These are phyloP conservation scores for Epichloe gansuensis DNA, from an alignment of 2,329 filamentous ascomycete genomes.

Conservation along the genomic window DNA sequence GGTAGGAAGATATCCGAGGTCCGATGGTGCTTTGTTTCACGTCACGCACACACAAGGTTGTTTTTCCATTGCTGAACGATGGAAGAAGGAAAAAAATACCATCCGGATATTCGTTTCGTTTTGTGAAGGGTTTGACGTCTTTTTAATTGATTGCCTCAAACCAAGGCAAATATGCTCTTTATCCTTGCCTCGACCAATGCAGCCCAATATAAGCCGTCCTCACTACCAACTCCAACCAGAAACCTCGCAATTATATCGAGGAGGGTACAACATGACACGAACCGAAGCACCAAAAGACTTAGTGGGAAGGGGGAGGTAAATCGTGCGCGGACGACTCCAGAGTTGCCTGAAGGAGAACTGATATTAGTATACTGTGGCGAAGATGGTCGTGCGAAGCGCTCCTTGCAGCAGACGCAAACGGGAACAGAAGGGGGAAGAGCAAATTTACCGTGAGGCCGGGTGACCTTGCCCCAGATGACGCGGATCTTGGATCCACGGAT, in stretches of 20 bases:
- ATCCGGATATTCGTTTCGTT: not conserved
- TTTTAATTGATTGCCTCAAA: constrained; percentile 44
- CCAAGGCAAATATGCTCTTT: constrained; percentile 36
- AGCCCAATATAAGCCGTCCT: constrained; percentile 50
- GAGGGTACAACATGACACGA: constrained; percentile 96
- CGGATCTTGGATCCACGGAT: constrained; percentile 96
- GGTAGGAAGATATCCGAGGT: not conserved
- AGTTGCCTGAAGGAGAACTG: constrained; percentile 59
- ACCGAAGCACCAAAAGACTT: constrained; percentile 94
- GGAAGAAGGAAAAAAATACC: not conserved
- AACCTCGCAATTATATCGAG: constrained; percentile 66
- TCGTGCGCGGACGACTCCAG: constrained; percentile 92
- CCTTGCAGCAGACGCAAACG: not conserved
- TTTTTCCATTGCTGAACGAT: not conserved
- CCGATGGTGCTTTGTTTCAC: constrained; percentile 1
- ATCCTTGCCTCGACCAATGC: constrained; percentile 47
- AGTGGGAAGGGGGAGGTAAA: constrained; percentile 89
- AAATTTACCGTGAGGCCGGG: constrained; percentile 75
- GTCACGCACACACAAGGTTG: constrained; percentile 1
- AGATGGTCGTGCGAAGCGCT: not conserved
- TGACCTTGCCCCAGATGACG: constrained; percentile 98
- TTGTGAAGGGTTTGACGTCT: constrained; percentile 30
- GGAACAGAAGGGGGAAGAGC: not conserved
- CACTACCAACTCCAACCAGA: constrained; percentile 49
- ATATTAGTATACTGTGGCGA: not conserved